phyloP scores from a whole-genome alignment of 768 basidiomycete genomes.

The Trichaptum fuscoviolaceum region DNA sequence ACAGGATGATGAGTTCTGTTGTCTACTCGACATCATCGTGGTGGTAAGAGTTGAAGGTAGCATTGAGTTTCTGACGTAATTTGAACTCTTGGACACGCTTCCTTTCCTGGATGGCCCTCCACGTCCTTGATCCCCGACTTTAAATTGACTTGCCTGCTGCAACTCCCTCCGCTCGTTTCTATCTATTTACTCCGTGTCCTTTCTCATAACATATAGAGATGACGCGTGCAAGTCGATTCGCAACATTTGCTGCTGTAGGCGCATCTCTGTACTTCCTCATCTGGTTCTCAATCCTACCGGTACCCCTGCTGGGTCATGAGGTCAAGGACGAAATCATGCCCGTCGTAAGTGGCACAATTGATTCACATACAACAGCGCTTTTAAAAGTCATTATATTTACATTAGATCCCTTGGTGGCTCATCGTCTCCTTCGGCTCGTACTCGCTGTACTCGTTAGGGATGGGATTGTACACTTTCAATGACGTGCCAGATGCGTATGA shows the following conservation, averaged over 20 bases:
- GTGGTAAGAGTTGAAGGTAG: too few relatives aligned
- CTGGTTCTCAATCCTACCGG: conserved; percentile 24
- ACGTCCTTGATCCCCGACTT: neutral
- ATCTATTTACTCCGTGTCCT: neutral
- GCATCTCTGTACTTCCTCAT: conserved; percentile 26
- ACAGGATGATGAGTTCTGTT: too few relatives aligned
- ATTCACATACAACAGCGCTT: neutral
- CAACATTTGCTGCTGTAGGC: conserved; percentile 21
- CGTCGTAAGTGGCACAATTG: conserved; percentile 24
- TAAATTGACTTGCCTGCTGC: neutral
- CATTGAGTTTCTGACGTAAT: too few relatives aligned
- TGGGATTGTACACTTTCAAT: conserved; percentile 31
- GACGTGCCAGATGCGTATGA: conserved; percentile 37
- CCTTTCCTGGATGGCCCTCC: neutral
- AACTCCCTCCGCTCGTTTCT: neutral
- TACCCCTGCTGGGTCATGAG: conserved; percentile 22
- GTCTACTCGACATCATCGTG: too few relatives aligned
- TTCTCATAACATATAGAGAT: conserved; percentile 14
- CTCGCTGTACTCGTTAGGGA: conserved; percentile 32
- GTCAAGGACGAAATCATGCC: conserved; percentile 26
- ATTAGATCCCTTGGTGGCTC: conserved; percentile 35
- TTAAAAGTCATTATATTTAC: neutral
- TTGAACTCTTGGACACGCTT: too few relatives aligned
- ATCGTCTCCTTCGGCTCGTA: conserved; percentile 36
- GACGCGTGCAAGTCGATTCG: conserved; percentile 30